phyloP scores from a whole-genome alignment of 306 rosid species.

The Prunus kanzakura region DNA sequence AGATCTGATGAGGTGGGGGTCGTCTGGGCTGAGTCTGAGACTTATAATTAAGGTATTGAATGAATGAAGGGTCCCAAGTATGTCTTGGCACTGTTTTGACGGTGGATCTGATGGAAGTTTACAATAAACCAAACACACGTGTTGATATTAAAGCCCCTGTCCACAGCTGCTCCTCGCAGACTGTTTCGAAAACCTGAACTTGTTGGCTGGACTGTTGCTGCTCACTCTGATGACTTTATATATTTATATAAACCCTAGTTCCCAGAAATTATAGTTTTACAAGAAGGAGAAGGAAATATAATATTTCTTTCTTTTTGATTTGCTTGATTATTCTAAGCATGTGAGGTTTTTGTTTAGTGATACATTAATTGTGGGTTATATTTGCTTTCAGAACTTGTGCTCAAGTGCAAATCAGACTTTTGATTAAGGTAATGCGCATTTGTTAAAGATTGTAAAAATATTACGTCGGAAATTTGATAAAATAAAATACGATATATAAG shows the following conservation, averaged over 20 bases:
- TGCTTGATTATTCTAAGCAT: no score
- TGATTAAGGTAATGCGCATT: no score
- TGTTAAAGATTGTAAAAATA: no score
- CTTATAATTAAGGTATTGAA: background rate
- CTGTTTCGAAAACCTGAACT: background rate
- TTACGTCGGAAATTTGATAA: no score
- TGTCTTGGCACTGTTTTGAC: background rate
- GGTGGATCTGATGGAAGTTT: background rate
- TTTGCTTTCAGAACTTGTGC: no score
- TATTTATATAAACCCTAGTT: background rate
- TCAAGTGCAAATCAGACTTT: no score
- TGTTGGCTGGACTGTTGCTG: background rate
- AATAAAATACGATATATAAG: no score
- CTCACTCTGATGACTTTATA: background rate
- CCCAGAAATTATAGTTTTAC: background rate
- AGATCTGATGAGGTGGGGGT: background rate
- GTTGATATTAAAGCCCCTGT: background rate
- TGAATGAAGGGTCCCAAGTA: background rate
- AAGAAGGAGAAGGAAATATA: background rate
- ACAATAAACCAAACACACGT: background rate
- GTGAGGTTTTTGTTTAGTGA: no score
- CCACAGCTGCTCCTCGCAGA: background rate
- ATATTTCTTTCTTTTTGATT: no score
- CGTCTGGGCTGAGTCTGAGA: no score
- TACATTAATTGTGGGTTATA: no score